phyloP scores from a whole-genome alignment of 306 rosid species.

The Cucumis cinereus region DNA sequence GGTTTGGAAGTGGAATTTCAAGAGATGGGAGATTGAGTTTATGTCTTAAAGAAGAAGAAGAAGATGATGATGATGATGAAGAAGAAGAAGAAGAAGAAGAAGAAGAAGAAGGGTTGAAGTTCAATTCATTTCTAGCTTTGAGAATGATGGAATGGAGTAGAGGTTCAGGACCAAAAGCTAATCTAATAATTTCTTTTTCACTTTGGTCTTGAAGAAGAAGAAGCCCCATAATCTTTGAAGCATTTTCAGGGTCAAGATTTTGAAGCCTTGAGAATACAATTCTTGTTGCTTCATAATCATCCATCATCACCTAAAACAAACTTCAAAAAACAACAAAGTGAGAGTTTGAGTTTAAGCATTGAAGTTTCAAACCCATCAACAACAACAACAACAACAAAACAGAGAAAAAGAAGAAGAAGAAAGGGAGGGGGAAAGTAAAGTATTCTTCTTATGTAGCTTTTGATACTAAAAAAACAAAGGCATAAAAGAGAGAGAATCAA shows the following conservation, averaged over 20 bases:
- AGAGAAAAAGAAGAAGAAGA: constrained; percentile 6
- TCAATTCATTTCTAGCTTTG: constrained; percentile 69
- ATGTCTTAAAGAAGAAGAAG: constrained; percentile 51
- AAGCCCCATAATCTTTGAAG: constrained; percentile 91
- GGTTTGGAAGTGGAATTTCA: constrained; percentile 32
- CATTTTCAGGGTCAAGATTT: constrained; percentile 89
- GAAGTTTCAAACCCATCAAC: constrained; percentile 17
- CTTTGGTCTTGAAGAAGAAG: constrained; percentile 91
- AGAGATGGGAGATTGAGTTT: constrained; percentile 28
- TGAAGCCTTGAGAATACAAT: constrained; percentile 83
- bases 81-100: neutral
- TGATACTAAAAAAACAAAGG: constrained; percentile 17
- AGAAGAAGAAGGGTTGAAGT: constrained; percentile 39
- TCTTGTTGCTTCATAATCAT: constrained; percentile 90
- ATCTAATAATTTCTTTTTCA: constrained; percentile 90
- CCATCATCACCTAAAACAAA: constrained; percentile 33
- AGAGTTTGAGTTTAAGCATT: too few relatives aligned
- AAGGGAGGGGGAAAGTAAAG: constrained; percentile 17
- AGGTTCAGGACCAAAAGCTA: constrained; percentile 91
- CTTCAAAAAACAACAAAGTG: neutral
- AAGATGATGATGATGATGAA: neutral
- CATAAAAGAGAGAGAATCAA: neutral
- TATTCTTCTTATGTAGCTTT: constrained; percentile 72
- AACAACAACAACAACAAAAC: too few relatives aligned
- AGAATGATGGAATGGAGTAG: constrained; percentile 65